Percentiles rank a stretch among this genome's conserved stretches.
These are phyloP conservation scores for Priceomyces medius DNA, from an alignment of 805 yeast genomes.

Conservation along the genomic window DNA sequence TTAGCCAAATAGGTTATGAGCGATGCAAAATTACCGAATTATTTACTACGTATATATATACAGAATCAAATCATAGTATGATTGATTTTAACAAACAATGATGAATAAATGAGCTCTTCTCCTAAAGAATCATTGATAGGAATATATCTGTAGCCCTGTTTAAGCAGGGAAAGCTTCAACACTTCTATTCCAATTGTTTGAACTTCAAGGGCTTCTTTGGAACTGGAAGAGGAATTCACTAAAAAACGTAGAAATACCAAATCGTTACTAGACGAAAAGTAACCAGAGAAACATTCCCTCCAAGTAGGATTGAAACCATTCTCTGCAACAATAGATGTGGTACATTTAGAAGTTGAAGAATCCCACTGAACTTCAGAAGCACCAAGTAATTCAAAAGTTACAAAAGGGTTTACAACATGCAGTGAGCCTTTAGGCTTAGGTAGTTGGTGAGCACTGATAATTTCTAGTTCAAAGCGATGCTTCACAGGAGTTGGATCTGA, in stretches of 20 bases:
- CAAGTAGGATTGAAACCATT: slow-evolving; percentile 91
- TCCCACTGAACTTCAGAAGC: slow-evolving; percentile 27
- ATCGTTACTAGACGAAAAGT: slow-evolving; percentile 34
- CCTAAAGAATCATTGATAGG: slow-evolving; percentile 78
- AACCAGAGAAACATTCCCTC: slow-evolving; percentile 55
- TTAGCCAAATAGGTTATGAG: slow-evolving; percentile 1
- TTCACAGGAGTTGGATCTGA: slow-evolving; percentile 6
- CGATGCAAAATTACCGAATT: too few species aligned
- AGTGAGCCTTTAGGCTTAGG: slow-evolving; percentile 63
- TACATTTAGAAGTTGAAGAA: slow-evolving; percentile 14
- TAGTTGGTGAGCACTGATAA: slow-evolving; percentile 83
- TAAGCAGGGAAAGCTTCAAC: slow-evolving; percentile 59
- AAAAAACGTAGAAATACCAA: slow-evolving; percentile 58
- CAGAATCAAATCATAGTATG: slow-evolving; percentile 14
- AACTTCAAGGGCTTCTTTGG: slow-evolving; percentile 23
- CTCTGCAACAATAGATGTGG: slow-evolving; percentile 39
- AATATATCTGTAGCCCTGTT: slow-evolving; percentile 78
- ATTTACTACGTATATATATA: too few species aligned
- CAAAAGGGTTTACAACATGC: slow-evolving; percentile 55
- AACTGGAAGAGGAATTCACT: slow-evolving; percentile 38
- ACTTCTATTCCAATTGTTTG: slow-evolving; percentile 57
- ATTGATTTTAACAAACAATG: slow-evolving; percentile 43
- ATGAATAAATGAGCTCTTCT: slow-evolving; percentile 60
- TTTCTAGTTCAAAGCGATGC: slow-evolving; percentile 23
- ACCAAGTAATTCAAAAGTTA: slow-evolving; percentile 61